Evolutionary conservation across 1,139 yeast genomes (phyloP), one percentile per base, ranked within the genome.

Genomic region (Lizanozyma gosingica): DNA sequence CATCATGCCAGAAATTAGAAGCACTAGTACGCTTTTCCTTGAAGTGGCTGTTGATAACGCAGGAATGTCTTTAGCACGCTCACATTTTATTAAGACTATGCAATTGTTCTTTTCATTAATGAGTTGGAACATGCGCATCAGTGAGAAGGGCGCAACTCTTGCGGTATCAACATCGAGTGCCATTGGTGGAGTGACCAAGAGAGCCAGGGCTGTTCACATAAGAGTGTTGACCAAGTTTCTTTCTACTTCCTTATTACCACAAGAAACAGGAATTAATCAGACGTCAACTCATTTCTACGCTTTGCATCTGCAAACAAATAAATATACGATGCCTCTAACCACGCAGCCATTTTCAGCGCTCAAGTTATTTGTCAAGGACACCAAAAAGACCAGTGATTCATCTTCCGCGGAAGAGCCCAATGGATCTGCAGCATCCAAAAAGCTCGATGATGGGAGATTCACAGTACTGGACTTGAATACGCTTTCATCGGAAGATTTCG

Each of bases 1-100:
- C 55, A 83, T 92, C 37, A 75, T 73, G 34, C 81, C 90, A 1
- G 79, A 78, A 6, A 78, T 88, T 34, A 73, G 94, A 38, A 75
- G 76, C 40, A 83, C 81, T 47, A 77, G 94, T 3, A 76, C 92
- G 0, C 72, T 71, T 43, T 82, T 80, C 48, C 62, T 88, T 33
- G 65, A 66, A 33, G 65, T 80, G 3, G 54, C 86, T 40, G 57
- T 86, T 16, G 67, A 67, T 35, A 47, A 64, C 39, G 61, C 70
- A 17, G 41, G 49, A 16, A 71, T 67, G 22, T 62, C 79, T 2
- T 57, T 81, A n/a, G 73, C 78, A 2, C 66, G 76, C 46, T 64
- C 75, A 14, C 68, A 76, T 39, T 82, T 81, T 66, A 68, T 73
- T 37, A 82, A 81, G 51, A 66, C 83, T 2, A 52, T 82, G 46